Conservation (phyloP, 192 early-diverging fungal genomes). For the Spinellus fusiger region DNA sequence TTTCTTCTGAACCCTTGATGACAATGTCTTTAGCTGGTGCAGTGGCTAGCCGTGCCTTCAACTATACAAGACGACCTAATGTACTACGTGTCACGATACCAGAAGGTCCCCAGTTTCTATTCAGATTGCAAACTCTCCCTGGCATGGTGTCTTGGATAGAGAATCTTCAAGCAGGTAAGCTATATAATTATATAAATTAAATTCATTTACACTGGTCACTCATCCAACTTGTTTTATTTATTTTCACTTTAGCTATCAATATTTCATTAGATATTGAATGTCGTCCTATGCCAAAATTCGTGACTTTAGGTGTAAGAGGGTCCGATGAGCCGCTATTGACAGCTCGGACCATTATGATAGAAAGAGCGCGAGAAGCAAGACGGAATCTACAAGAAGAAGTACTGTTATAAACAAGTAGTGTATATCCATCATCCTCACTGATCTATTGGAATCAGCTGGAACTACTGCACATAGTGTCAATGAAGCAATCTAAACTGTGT, state of each 20-base stretch:
- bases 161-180: slow-evolving; percentile 38
- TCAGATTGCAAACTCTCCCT: slow-evolving; percentile 34
- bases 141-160: slow-evolving; percentile 47
- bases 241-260: slow-evolving; percentile 30
- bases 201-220: background rate
- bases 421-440: too few relatives aligned
- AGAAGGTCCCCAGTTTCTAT: slow-evolving; percentile 33
- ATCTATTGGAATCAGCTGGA: too few relatives aligned
- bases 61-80: slow-evolving; percentile 40
- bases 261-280: slow-evolving; percentile 41
- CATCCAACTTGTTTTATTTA: background rate
- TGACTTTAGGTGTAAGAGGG: slow-evolving; percentile 31
- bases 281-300: slow-evolving; percentile 44
- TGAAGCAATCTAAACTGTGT: too few relatives aligned
- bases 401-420: slow-evolving; percentile 17
- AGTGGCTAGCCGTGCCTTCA: slow-evolving; percentile 26
- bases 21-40: slow-evolving; percentile 19
- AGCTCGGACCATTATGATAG: slow-evolving; percentile 13
- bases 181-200: background rate
- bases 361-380: slow-evolving; percentile 16
- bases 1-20: background rate
- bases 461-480: too few relatives aligned
- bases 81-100: slow-evolving; percentile 33
- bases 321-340: background rate
- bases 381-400: slow-evolving; percentile 16